phyloP scores from a whole-genome alignment of 768 basidiomycete species.

The Suillus placidus region DNA sequence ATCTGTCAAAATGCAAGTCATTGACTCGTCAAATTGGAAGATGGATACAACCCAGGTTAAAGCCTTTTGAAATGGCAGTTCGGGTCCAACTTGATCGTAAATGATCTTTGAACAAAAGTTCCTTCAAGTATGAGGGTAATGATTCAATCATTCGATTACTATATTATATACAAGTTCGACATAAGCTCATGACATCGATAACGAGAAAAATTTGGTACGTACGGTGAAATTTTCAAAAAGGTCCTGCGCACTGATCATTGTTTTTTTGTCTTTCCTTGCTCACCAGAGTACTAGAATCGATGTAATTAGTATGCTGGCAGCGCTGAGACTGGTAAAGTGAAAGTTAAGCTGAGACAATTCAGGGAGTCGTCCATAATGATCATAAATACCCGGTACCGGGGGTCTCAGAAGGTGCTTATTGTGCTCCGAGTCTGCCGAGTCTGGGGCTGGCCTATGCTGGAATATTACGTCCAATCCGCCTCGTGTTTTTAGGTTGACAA shows the following conservation, averaged over 20 bases:
- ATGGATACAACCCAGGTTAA: background rate
- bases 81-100: background rate
- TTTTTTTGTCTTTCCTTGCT: background rate
- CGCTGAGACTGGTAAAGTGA: background rate
- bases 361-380: background rate
- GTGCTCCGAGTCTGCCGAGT: background rate
- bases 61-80: background rate
- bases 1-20: background rate
- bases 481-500: background rate
- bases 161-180: background rate
- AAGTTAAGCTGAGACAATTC: background rate
- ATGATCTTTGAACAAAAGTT: background rate
- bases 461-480: background rate
- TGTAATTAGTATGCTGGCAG: background rate
- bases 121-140: background rate
- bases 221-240: background rate
- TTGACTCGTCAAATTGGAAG: background rate
- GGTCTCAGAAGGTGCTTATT: background rate
- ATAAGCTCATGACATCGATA: background rate
- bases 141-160: background rate
- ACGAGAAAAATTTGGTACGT: background rate
- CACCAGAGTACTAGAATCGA: background rate
- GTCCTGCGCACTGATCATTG: background rate
- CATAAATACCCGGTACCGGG: background rate
- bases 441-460: background rate